Conservation (phyloP, 805 yeast genomes). For the Kazachstania taianensis region DNA sequence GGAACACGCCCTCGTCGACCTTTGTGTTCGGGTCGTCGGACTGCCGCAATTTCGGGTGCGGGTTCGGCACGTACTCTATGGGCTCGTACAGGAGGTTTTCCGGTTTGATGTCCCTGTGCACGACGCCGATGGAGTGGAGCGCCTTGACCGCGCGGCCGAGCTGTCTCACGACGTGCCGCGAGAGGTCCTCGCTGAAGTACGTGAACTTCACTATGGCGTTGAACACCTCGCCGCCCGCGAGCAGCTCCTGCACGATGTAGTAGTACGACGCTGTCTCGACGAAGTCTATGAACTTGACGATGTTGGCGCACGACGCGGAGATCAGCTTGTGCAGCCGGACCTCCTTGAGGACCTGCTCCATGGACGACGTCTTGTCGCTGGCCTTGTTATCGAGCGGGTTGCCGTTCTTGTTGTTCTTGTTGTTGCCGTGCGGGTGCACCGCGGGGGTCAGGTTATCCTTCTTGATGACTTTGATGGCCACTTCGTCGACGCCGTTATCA, state of each 20-base stretch:
- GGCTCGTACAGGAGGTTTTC: slow-evolving; percentile 63
- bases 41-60: slow-evolving; percentile 35
- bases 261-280: slow-evolving; percentile 52
- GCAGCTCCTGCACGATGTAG: slow-evolving; percentile 62
- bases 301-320: slow-evolving; percentile 41
- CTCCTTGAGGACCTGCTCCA: slow-evolving; percentile 66
- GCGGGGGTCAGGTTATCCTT: slow-evolving; percentile 59
- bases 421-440: slow-evolving; percentile 4
- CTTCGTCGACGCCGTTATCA: slow-evolving; percentile 16
- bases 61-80: slow-evolving; percentile 39
- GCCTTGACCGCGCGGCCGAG: slow-evolving; percentile 56
- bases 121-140: slow-evolving; percentile 67
- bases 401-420: slow-evolving; percentile 5
- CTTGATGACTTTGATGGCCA: slow-evolving; percentile 52
- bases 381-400: slow-evolving; percentile 8
- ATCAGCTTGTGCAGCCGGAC: slow-evolving; percentile 58
- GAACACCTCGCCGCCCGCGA: slow-evolving; percentile 71
- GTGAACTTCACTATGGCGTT: slow-evolving; percentile 58
- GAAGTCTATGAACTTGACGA: slow-evolving; percentile 56
- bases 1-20: slow-evolving; percentile 79
- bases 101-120: slow-evolving; percentile 77
- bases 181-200: slow-evolving; percentile 53
- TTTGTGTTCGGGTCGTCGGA: slow-evolving; percentile 63
- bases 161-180: slow-evolving; percentile 55
- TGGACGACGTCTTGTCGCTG: slow-evolving; percentile 18